A percentile compares a stretch with the other conserved stretches of the same genome.
Evolutionary conservation across 148 eudicot species (phyloP).

Genomic region (Amaranthus cruentus): DNA sequence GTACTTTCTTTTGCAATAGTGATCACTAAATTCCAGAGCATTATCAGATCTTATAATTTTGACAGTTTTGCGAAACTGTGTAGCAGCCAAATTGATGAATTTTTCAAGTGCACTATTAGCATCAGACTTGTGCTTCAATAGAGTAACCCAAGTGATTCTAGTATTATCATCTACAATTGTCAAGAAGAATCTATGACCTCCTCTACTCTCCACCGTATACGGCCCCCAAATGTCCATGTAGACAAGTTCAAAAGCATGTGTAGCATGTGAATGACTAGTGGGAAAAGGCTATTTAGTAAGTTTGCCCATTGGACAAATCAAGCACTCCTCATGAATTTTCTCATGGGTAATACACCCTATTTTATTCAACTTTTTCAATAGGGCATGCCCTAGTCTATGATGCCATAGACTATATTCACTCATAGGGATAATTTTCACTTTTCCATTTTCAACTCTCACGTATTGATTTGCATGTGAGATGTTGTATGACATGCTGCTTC

Average conservation of each 20-base stretch:
- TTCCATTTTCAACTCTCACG: no score
- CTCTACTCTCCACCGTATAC: background rate
- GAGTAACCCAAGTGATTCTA: background rate
- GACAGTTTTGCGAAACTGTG: background rate
- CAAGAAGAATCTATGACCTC: background rate
- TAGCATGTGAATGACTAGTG: background rate
- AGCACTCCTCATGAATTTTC: background rate
- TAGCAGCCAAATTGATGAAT: background rate
- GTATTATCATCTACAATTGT: background rate
- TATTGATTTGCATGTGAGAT: no score
- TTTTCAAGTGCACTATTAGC: background rate
- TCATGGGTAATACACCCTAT: background rate
- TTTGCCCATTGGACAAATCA: background rate
- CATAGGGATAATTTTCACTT: no score
- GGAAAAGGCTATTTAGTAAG: background rate
- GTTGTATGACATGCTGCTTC: no score
- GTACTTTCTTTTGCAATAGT: background rate
- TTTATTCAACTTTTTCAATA: background rate
- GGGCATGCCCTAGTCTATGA: background rate
- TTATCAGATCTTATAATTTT: background rate
- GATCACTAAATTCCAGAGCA: background rate
- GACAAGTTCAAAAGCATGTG: background rate
- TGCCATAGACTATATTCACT: background rate
- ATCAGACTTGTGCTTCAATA: background rate
- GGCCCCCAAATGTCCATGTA: conserved; percentile 5